Conservation (phyloP, 2,329 filamentous ascomycete genomes). For the Trichoderma sp. region DNA sequence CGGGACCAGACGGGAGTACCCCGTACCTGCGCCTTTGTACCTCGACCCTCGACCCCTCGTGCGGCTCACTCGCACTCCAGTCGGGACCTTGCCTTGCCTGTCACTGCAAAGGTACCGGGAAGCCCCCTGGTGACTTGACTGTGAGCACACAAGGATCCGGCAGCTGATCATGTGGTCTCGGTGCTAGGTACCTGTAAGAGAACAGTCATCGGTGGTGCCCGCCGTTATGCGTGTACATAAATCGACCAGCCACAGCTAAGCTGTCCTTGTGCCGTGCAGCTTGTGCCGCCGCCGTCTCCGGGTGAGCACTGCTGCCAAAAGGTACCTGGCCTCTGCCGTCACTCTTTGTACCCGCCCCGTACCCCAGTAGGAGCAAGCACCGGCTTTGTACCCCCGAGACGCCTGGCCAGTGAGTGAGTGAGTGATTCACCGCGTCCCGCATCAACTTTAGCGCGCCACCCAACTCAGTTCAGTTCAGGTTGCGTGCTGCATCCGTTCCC, state of each 20-base stretch:
- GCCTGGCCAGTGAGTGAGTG: not conserved
- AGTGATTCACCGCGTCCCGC: constrained; percentile 10
- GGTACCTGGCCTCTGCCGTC: not conserved
- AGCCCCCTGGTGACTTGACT: not conserved
- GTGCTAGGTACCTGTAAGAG: not conserved
- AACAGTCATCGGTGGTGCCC: not conserved
- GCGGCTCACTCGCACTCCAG: not conserved
- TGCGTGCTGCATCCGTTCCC: not conserved
- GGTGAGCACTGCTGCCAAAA: not conserved
- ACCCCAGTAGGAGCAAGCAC: not conserved
- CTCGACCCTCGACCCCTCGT: not conserved
- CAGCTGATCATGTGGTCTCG: constrained; percentile 15
- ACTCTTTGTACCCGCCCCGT: not conserved
- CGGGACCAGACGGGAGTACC: not conserved
- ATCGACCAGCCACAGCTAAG: not conserved
- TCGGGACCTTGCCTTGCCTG: not conserved
- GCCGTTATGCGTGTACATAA: not conserved
- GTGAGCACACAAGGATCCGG: not conserved
- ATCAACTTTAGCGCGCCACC: constrained; percentile 13
- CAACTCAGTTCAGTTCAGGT: not conserved
- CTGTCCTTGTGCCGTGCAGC: not conserved
- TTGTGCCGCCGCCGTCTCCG: not conserved
- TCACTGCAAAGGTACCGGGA: not conserved
- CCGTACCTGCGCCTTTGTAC: not conserved
- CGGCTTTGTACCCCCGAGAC: not conserved